Base-by-base conservation (phyloP, 192 early-diverging fungal genomes). In the Backusella psychrophila region DNA sequence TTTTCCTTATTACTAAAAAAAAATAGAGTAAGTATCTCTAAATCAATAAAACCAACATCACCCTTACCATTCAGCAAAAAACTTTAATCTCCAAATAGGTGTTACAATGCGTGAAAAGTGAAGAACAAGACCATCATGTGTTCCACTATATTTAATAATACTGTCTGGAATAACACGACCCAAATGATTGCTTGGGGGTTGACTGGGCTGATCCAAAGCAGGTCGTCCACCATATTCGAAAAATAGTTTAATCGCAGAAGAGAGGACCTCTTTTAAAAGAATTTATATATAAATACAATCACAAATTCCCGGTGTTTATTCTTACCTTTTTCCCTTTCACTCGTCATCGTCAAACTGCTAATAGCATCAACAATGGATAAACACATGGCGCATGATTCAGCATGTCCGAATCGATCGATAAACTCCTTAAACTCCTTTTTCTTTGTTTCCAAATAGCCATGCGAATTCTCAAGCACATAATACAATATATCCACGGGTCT, bases 351-450 rank as follows among this genome's bases (percentile, higher is more conserved):
- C 42, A 14, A 3, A 31, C 19, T 21, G 11, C 76, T 23, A 39
- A 77, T 29, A 0, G 26, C 69, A 72, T 70, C 71, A 65, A 92
- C 82, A 69, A 97, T 88, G 1, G 90, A 89, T 5, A 95, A 84
- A 78, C 92, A 94, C 95, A 98, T 96, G 39, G 95, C 93, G 74
- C 94, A 96, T 17, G 91, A 84, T 79, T 96, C 91, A 38, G 85
- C 84, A 11, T 83, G 76, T 0, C 90, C 90, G 74, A 89, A 96
- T 6, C 78, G 84, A 44, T 78, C 75, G 23, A 91, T 80, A 77
- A 92, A 77, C 73, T 74, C 11, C 34, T 34, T 19, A 31, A 74
- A 44, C 41, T 78, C 71, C 7, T 35, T 66, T 8, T 76, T 39
- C 11, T 66, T 59, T 39, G 44, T 38, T 11, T 56, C 29, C 2